Evolutionary conservation across 192 early-diverging fungal species (phyloP).

Genomic region (Backusella mclennaniae): DNA sequence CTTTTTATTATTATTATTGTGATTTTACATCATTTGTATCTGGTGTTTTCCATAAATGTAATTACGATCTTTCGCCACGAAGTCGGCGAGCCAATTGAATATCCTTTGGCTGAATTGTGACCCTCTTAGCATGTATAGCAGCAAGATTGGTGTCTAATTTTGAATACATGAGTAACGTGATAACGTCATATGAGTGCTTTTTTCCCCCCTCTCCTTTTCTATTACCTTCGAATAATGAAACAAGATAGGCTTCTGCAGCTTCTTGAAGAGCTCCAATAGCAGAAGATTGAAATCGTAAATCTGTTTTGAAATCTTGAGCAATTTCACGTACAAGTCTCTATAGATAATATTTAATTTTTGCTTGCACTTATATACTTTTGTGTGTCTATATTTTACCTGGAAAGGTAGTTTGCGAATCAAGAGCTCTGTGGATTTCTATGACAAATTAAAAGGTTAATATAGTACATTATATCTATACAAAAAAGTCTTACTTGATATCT

Average conservation of each 20-base stretch:
- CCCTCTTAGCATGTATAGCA: constrained; percentile 97
- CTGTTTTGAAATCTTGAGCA: constrained; percentile 99
- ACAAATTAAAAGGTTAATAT: neutral
- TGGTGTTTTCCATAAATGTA: neutral
- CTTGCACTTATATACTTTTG: neutral
- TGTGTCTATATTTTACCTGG: constrained; percentile 50
- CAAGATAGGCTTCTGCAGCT: constrained; percentile 94
- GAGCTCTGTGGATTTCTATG: constrained; percentile 88
- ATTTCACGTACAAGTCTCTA: constrained; percentile 95
- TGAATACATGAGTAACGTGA: neutral
- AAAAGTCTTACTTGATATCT: constrained; percentile 65
- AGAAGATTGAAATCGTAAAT: constrained; percentile 98
- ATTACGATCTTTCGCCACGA: constrained; percentile 86
- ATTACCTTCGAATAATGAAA: constrained; percentile 55
- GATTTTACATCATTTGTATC: neutral
- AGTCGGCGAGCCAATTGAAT: constrained; percentile 98
- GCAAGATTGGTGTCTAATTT: constrained; percentile 95
- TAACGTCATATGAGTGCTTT: neutral
- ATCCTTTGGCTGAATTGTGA: constrained; percentile 99
- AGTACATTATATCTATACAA: neutral
- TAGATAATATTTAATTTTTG: neutral
- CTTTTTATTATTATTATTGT: neutral
- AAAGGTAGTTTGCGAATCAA: constrained; percentile 92
- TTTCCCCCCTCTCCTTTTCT: neutral
- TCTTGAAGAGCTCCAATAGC: constrained; percentile 99